Conservation (phyloP, 257 asterid species). For the Nicotiana knightiana region DNA sequence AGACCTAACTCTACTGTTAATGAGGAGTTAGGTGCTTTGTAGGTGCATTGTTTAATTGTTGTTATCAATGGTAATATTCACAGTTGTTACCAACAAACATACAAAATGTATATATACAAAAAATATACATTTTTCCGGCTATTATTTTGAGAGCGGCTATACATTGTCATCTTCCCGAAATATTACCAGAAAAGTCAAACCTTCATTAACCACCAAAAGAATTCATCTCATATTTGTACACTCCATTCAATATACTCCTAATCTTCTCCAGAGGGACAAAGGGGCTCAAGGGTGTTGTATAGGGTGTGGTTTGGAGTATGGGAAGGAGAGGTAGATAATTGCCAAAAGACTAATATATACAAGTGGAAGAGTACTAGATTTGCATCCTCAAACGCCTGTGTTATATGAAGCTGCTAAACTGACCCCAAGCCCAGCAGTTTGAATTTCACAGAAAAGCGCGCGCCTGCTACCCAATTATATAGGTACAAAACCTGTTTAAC, state of each 20-base stretch:
- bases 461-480: not conserved
- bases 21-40: no score
- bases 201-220: not conserved
- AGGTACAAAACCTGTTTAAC: constrained; percentile 2
- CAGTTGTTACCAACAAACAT: no score
- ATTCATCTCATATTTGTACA: not conserved
- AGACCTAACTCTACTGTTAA: no score
- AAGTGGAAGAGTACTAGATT: not conserved
- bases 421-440: not conserved
- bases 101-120: no score
- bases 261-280: not conserved
- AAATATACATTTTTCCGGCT: no score
- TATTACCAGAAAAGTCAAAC: not conserved
- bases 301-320: not conserved
- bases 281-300: not conserved
- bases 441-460: not conserved
- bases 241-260: not conserved
- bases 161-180: no score
- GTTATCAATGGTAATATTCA: no score
- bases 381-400: no score
- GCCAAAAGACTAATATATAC: not conserved
- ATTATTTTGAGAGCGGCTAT: no score
- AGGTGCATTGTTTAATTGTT: no score
- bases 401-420: not conserved
- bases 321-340: not conserved